phyloP scores from a whole-genome alignment of 352 stramenopile genomes.

The Pythium periplocum region DNA sequence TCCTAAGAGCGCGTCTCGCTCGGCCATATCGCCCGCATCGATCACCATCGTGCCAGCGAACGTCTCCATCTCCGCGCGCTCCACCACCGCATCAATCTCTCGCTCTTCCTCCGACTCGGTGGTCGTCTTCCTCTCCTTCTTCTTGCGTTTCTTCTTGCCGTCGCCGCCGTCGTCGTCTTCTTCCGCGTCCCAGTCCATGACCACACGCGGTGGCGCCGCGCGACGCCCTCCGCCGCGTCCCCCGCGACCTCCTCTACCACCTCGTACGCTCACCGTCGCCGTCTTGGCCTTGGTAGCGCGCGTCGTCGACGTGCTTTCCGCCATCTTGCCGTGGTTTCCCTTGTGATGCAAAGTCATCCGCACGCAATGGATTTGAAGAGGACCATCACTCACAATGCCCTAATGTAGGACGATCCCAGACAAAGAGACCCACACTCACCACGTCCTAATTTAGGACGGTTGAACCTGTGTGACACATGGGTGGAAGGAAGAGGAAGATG shows the following conservation, averaged over 20 bases:
- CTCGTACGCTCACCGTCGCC: no score
- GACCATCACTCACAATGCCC: constrained; percentile 20
- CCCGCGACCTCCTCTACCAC: background rate
- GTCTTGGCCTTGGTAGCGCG: no score
- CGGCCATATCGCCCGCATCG: constrained; percentile 15
- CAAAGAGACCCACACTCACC: no score
- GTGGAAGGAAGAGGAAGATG: no score
- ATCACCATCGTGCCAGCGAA: constrained; percentile 22
- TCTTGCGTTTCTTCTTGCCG: constrained; percentile 4
- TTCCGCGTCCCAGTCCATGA: constrained; percentile 1
- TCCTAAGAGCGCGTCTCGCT: constrained; percentile 7
- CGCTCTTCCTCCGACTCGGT: constrained; percentile 4
- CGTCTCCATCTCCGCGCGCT: constrained; percentile 6
- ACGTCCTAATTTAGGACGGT: no score
- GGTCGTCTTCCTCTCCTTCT: constrained; percentile 1
- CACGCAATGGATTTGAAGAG: background rate
- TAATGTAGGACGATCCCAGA: constrained; percentile 1
- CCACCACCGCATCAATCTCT: constrained; percentile 16
- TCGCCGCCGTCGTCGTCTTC: constrained; percentile 1
- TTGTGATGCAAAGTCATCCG: no score
- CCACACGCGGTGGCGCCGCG: background rate
- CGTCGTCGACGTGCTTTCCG: no score
- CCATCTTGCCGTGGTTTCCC: no score
- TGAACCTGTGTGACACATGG: no score
- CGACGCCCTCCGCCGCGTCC: background rate